Evolutionary conservation across 2,329 filamentous ascomycete genomes (phyloP).

Genomic region (Shiraia sp.): DNA sequence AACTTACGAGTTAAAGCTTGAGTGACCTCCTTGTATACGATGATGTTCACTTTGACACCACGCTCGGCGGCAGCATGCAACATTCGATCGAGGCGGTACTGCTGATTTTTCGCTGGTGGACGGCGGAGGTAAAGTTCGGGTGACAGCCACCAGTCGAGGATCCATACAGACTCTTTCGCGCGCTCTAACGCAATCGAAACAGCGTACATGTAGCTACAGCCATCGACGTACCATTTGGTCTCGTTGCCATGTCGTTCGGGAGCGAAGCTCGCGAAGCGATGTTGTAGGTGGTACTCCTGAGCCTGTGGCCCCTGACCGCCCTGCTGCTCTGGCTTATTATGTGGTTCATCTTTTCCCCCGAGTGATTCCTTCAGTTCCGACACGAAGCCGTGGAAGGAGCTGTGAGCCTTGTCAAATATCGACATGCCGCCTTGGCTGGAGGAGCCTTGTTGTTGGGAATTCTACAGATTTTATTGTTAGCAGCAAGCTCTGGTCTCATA

Average conservation of each 20-base stretch:
- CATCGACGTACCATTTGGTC: conserved; percentile 87
- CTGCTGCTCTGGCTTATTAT: conserved; percentile 25
- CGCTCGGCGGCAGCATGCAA: conserved; percentile 79
- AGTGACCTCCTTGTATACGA: conserved; percentile 86
- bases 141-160: conserved; percentile 86
- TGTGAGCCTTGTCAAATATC: conserved; percentile 60
- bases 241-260: conserved; percentile 71
- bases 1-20: conserved; percentile 77
- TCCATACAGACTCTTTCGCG: conserved; percentile 78
- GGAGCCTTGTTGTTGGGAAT: conserved; percentile 30
- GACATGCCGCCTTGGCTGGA: conserved; percentile 42
- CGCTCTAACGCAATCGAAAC: conserved; percentile 78
- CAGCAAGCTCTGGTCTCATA: background rate
- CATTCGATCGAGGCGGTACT: conserved; percentile 83
- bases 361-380: conserved; percentile 56
- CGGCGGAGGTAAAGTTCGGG: conserved; percentile 86
- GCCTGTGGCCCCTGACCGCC: conserved; percentile 21
- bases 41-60: conserved; percentile 81
- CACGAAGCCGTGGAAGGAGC: conserved; percentile 55
- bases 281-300: conserved; percentile 48
- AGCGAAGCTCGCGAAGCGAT: conserved; percentile 68
- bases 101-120: conserved; percentile 78
- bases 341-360: conserved; percentile 49
- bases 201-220: conserved; percentile 75
- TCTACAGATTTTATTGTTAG: conserved; percentile 15